Evolutionary conservation across 2,329 filamentous ascomycete genomes (phyloP).

Genomic region (Ceratocystis cacaofunesta): DNA sequence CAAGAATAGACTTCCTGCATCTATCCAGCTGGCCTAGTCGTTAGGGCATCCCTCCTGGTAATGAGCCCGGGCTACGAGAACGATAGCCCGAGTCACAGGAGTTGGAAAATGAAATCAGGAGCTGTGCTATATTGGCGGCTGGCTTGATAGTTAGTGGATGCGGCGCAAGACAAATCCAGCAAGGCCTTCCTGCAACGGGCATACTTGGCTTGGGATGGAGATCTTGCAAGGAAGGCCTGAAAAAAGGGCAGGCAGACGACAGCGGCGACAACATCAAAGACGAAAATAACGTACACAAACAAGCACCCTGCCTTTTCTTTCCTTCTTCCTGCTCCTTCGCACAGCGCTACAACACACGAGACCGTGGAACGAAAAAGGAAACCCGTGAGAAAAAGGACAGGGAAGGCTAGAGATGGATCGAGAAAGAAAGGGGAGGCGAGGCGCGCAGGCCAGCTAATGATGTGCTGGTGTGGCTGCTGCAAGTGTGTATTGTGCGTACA

Average conservation of each 20-base stretch:
- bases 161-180: neutral
- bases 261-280: neutral
- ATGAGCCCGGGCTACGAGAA: neutral
- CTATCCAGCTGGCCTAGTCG: neutral
- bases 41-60: neutral
- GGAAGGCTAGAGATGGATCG: neutral
- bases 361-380: too few species aligned
- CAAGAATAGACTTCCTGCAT: neutral
- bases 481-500: neutral
- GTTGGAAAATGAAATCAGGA: constrained; percentile 1
- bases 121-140: neutral
- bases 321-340: neutral
- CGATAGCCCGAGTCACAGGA: neutral
- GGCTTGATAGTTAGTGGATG: neutral
- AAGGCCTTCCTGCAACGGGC: neutral
- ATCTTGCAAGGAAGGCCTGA: neutral
- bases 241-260: neutral
- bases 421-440: neutral
- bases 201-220: neutral
- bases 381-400: too few species aligned
- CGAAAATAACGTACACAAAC: neutral
- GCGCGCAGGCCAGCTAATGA: neutral
- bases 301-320: neutral
- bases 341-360: neutral
- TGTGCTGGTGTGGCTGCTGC: neutral